Evolutionary conservation across 1,284 basidiomycete genomes (phyloP).

Genomic region (Heliocybe sulcata): DNA sequence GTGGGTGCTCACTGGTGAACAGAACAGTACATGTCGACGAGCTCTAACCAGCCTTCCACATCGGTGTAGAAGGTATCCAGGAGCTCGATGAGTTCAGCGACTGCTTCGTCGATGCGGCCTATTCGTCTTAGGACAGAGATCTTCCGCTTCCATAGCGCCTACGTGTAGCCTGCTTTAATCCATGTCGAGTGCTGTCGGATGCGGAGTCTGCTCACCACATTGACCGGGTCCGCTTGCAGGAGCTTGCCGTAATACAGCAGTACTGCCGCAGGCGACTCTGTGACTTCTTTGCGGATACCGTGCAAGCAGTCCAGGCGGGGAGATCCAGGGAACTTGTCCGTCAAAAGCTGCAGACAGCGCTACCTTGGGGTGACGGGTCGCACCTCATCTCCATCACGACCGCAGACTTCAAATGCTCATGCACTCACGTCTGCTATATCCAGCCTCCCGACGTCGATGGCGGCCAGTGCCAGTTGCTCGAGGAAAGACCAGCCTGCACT

Average conservation of each 20-base stretch:
- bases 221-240: constrained; percentile 65
- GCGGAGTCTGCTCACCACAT: constrained; percentile 51
- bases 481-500: constrained; percentile 75
- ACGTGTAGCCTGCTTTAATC: constrained; percentile 6
- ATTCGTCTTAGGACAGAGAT: constrained; percentile 63
- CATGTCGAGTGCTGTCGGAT: not conserved
- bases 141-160: constrained; percentile 82
- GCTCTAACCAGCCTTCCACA: constrained; percentile 86
- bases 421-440: constrained; percentile 78
- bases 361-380: constrained; percentile 17
- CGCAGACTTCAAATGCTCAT: not conserved
- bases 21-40: constrained; percentile 84
- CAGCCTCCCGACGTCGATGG: constrained; percentile 75
- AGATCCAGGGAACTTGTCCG: constrained; percentile 72
- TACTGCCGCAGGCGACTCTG: constrained; percentile 53
- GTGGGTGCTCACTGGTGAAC: constrained; percentile 59
- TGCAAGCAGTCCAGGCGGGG: constrained; percentile 80
- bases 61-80: constrained; percentile 94
- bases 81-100: constrained; percentile 72
- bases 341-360: constrained; percentile 63
- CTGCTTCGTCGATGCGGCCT: constrained; percentile 59
- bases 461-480: constrained; percentile 84
- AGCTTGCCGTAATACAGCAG: constrained; percentile 66
- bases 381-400: not conserved
- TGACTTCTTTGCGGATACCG: constrained; percentile 82